Evolutionary conservation across 2,329 filamentous ascomycete species (phyloP), one percentile per base, ranked within the genome.

Genomic region (Mycosphaerella sp.): DNA sequence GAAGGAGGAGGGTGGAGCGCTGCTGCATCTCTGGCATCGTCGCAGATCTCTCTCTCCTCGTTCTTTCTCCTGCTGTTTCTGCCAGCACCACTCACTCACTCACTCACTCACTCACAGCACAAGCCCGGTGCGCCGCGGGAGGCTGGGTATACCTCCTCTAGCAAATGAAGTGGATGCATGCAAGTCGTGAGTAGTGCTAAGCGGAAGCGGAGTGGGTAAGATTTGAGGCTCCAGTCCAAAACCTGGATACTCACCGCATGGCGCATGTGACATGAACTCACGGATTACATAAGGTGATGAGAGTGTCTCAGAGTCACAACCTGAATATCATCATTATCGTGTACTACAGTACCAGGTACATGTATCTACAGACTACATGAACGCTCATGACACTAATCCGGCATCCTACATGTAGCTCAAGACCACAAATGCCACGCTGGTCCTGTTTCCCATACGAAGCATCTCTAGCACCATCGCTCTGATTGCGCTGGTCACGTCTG

Each of bases 1-100:
- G 36, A 39, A 35, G 35, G 28, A 54, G 40, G 35, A 41, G 42
- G 32, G 52, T 39, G 41, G 37, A 39, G 48, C 55, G 58, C 48
- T 61, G 57, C 40, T 54, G 57, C 59, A 62, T 62, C 46, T 62
- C 59, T 30, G 53, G 58, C 59, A 59, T 59, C 18, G 41, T 41
- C 28, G 37, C 8, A 42, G 45, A 27, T 39, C 28, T 25, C 37
- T 41, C 34, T 27, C 39, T 4, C 21, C 21, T n/a, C n/a, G n/a
- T n/a, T 25, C 21, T 25, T 6, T 25, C 21, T 25, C 5, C 7
- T 6, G 6, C 21, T 39, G 21, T 39, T 16, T 25, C 37, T 41
- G 27, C 39, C 45, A 49, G 28, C 45, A 41, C 28, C 28, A 27
- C 39, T n/a, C n/a, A n/a, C n/a, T n/a, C n/a, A n/a, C n/a, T n/a